Evolutionary conservation across 179 eudicot species (phyloP), one percentile per base, ranked within the genome.

Genomic region (Pouteria campechiana): DNA sequence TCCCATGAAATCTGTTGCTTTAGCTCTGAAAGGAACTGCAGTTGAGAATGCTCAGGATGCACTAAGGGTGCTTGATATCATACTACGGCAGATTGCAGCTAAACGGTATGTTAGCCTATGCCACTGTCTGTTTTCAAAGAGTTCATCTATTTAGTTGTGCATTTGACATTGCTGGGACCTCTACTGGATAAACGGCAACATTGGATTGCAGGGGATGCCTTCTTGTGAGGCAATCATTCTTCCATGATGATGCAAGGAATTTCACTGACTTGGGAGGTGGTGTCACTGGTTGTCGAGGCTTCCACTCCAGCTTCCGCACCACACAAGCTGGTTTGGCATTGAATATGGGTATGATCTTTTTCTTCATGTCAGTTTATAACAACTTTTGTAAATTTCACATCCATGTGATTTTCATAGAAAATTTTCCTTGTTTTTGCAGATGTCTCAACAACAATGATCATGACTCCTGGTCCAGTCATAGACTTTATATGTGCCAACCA

Each of bases 221-320:
- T 52, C 37, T 77, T 66, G 79, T 87, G 25, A 58, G 80, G 34
- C 99, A 87, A 58, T 90, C 99, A 23, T 87, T 76, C 54, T 90
- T 82, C 56, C 73, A 73, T 38, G 81, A 82, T 49, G 98, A 90
- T 59, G 66, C 88, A 7, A 63, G 81, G 53, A 72, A 70, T 54
- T 64, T 63, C 37, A 53, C 68, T 45, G 92, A 83, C 48, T 31
- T 87, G 54, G 98, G 93, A 57, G 88, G 80, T 32, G 92, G 98
- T 56, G 63, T 82, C 42, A 53, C 61, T 40, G 73, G 68, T 35
- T 68, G 75, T 50, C 76, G 68, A 13, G 98, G 98, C 18, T 63
- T 79, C n/a, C 77, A 87, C 65, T 78, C 98, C 28, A 82, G 85
- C 58, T 90, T 90, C 60, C 84, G 60, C 48, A 64, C 80, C 41